phyloP scores from a whole-genome alignment of 768 basidiomycete species.

The Tephrocybe sp. region DNA sequence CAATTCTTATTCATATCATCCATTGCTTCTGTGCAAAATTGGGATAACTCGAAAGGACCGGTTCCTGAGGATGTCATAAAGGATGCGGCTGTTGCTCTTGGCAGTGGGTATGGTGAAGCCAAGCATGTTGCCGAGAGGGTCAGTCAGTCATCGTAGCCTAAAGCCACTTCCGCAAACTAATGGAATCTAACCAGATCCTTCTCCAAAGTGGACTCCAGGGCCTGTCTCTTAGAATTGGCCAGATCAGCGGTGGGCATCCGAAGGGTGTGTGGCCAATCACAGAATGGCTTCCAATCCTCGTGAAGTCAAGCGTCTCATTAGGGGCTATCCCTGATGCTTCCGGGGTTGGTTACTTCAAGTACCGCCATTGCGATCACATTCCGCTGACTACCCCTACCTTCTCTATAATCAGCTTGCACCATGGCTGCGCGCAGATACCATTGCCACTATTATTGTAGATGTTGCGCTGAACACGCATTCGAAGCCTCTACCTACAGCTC shows the following conservation, averaged over 20 bases:
- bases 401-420: slow-evolving; percentile 29
- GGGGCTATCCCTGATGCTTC: slow-evolving; percentile 24
- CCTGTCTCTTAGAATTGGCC: slow-evolving; percentile 33
- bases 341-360: slow-evolving; percentile 23
- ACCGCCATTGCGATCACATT: not conserved
- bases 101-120: slow-evolving; percentile 30
- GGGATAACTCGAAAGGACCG: slow-evolving; percentile 19
- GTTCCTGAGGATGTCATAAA: slow-evolving; percentile 33
- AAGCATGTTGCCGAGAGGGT: slow-evolving; percentile 35
- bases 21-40: slow-evolving; percentile 21
- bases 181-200: slow-evolving; percentile 22
- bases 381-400: not conserved
- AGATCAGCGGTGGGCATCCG: slow-evolving; percentile 29
- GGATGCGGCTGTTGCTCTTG: slow-evolving; percentile 23
- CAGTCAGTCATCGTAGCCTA: not conserved
- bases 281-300: slow-evolving; percentile 39
- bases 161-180: not conserved
- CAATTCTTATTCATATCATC: slow-evolving; percentile 35
- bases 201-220: slow-evolving; percentile 26
- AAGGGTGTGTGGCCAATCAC: slow-evolving; percentile 37
- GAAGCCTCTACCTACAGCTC: slow-evolving; percentile 21
- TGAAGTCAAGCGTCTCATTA: slow-evolving; percentile 30
- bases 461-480: slow-evolving; percentile 17
- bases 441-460: slow-evolving; percentile 23
- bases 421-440: slow-evolving; percentile 38